Base-by-base conservation (phyloP, 805 yeast genomes). In the Teunomyces funiuensis region DNA sequence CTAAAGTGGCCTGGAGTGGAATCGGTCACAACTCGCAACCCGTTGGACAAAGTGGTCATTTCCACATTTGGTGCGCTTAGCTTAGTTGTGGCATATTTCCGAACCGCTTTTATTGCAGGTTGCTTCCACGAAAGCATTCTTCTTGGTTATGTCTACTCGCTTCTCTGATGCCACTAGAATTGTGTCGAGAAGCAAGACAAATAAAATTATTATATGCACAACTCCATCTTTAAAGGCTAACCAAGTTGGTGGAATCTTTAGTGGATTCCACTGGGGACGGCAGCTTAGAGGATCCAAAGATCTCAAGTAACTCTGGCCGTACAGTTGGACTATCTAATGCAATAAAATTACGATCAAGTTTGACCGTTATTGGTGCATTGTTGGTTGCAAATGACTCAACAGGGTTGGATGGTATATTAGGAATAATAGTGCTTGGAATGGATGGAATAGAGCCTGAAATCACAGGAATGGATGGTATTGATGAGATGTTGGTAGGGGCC, bases 1-100 rank as follows among this genome's bases (percentile, higher is more conserved):
- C 91, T 76, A 59, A 93, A 93, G 62, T 90, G 96, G 28, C 95
- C 89, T 1, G 97, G 93, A 0, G 85, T 77, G 33, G 86, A 81
- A 45, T 88, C 93, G 3, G 95, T 85, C 8, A 88, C 90, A 5
- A 91, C 83, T 48, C 83, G 74, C 27, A 90, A 66, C 2, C 97
- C 97, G 64, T 89, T 91, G 5, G 74, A 50, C 25, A 91, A 69
- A 0, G 81, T 59, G 18, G 69, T 53, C 47, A 63, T 53, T 33
- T 65, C 37, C 37, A 34, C 28, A 25, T 34, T 34, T 22, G 37
- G 27, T 11, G 18, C 27, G 13, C 20, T 20, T 8, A 25, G 27
- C 14, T 34, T 34, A 3, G 28, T 34, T 7, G 37, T 34, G n/a
- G 28, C n/a, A 19, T 31, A 31, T n/a, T 19, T 31, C 19, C 34